Percentiles rank a stretch among this genome's conserved stretches.
phyloP scores from a whole-genome alignment of 2,329 filamentous ascomycete species.

The Aspergillus novofumigatus region DNA sequence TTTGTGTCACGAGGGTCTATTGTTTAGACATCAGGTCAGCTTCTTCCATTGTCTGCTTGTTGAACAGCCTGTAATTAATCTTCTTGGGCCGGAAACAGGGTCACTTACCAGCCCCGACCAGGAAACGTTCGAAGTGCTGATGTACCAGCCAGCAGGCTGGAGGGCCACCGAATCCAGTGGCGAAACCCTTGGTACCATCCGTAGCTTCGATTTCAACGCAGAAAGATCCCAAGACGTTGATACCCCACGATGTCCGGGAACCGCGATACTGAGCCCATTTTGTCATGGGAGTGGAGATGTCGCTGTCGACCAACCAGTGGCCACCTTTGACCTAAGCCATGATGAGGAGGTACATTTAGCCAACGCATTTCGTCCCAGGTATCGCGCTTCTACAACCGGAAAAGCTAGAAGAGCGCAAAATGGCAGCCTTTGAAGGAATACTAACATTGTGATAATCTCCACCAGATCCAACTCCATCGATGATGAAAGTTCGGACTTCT shows the following conservation, averaged over 20 bases:
- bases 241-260: constrained; percentile 88
- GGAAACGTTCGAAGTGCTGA: constrained; percentile 88
- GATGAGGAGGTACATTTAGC: neutral
- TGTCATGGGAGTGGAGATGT: constrained; percentile 90
- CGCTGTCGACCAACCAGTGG: constrained; percentile 80
- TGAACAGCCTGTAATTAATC: neutral
- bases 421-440: neutral
- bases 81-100: neutral
- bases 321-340: constrained; percentile 41
- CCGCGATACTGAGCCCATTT: constrained; percentile 82
- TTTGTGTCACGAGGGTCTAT: constrained; percentile 85
- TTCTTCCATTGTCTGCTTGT: neutral
- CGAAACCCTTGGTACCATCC: constrained; percentile 90
- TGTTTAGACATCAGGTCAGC: neutral
- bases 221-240: constrained; percentile 91
- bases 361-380: neutral
- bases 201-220: constrained; percentile 83
- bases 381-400: neutral
- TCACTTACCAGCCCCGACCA: constrained; percentile 65
- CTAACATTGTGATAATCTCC: constrained; percentile 83
- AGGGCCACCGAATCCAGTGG: constrained; percentile 88
- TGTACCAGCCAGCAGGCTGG: constrained; percentile 92
- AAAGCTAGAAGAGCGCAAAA: neutral
- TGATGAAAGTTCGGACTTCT: constrained; percentile 43
- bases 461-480: constrained; percentile 45